Evolutionary conservation across 2,329 filamentous ascomycete species (phyloP), one percentile per base, ranked within the genome.

Genomic region (Colletotrichum phormii): DNA sequence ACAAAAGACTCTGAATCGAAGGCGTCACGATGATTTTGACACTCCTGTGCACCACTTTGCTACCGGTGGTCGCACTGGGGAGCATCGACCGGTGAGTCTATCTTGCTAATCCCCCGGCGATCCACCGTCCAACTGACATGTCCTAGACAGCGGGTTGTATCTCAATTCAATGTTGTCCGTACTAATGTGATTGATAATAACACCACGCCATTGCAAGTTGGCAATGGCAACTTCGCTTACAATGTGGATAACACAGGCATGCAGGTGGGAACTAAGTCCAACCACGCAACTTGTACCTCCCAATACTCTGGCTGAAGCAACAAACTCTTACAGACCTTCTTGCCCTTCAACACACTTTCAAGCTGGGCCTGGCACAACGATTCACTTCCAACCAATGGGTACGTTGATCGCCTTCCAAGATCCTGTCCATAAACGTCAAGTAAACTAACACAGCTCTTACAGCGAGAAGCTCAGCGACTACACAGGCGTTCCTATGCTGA

Each of bases 311-410:
- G 42, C 49, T 61, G 18, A 67, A 2, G 7, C 1, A 3, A 12
- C 9, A 7, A 4, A n/a, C 37, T 15, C 3, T 61, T 12, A 3
- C 7, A 71, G 68, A 85, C 84, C 0, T 86, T 86, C 70, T 79
- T 81, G 22, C 84, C 84, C 0, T 87, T 84, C 72, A 84, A 81
- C 26, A 86, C 81, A 3, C 78, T 87, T 78, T 86, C 85, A 0
- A 83, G 82, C 1, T 87, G 84, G 85, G 85, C 84, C 4, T 87
- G 85, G 86, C 85, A 87, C 78, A 87, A 86, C 51, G 86, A 86
- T 67, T 84, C 83, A 31, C 75, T 85, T 22, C 85, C 82, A 15
- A 83, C 78, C 3, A 72, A 72, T 6, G 69, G 64, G 69, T 72
- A 29, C 4, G 26, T 13, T 53, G 55, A 29, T 13, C 85, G 77